A percentile compares a stretch with the other conserved stretches of the same genome.
Conservation (phyloP, 208 protist species). For the Trypanosoma caninum region DNA sequence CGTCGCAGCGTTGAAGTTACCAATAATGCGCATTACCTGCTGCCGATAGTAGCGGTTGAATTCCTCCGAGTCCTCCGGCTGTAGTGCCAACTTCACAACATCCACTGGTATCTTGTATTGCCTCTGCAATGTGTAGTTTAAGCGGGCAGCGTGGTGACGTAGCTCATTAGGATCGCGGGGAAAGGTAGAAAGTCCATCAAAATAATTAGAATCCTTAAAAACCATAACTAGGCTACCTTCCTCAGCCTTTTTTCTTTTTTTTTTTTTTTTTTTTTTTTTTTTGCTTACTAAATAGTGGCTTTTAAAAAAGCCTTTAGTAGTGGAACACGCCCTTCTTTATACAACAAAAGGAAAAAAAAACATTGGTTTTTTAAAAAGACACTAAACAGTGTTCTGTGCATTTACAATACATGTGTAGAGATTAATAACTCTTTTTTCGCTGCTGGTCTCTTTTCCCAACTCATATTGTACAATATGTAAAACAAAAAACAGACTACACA, state of each 20-base stretch:
- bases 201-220: constrained; percentile 42
- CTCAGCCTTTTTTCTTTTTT: constrained; percentile 12
- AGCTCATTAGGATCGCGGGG: constrained; percentile 55
- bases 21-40: constrained; percentile 57
- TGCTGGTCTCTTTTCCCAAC: background rate
- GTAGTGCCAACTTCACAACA: constrained; percentile 58
- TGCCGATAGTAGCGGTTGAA: constrained; percentile 65
- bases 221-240: constrained; percentile 2
- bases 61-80: constrained; percentile 51
- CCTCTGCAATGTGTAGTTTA: constrained; percentile 77
- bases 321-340: background rate
- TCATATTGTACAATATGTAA: too few relatives aligned
- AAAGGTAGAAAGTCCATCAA: constrained; percentile 63
- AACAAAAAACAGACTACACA: background rate
- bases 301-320: constrained; percentile 16
- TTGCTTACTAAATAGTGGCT: background rate
- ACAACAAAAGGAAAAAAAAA: constrained; percentile 1
- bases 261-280: constrained; percentile 10
- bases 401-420: too few relatives aligned
- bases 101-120: constrained; percentile 58
- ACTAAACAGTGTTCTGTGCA: too few relatives aligned
- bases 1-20: constrained; percentile 49
- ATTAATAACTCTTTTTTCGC: background rate
- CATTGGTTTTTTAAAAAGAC: too few relatives aligned
- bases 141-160: constrained; percentile 51